These are phyloP conservation scores for Neofusicoccum umdonicola DNA, from an alignment of 2,329 filamentous ascomycete genomes.

Conservation along the genomic window DNA sequence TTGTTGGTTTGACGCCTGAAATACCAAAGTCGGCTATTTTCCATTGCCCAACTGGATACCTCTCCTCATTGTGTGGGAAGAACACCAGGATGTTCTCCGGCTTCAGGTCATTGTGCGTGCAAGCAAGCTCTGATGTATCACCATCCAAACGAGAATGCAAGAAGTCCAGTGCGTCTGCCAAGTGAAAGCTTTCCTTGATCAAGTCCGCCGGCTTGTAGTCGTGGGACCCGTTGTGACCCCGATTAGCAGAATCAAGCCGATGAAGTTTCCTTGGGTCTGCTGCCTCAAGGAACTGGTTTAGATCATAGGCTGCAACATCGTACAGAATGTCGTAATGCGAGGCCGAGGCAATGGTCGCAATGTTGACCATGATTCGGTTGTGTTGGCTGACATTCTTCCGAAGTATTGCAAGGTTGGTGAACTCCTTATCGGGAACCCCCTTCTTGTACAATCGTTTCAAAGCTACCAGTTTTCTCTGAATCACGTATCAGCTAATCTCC, in stretches of 20 bases:
- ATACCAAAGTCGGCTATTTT: slow-evolving; percentile 20
- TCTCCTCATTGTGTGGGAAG: background rate
- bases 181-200: slow-evolving; percentile 1
- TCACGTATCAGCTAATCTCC: too few relatives aligned
- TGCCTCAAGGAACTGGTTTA: background rate
- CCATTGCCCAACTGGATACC: slow-evolving; percentile 17
- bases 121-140: background rate
- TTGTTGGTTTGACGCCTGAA: slow-evolving; percentile 2
- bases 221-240: slow-evolving; percentile 5
- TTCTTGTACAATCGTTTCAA: background rate
- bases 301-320: slow-evolving; percentile 16
- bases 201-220: background rate
- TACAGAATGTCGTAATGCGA: slow-evolving; percentile 7
- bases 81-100: slow-evolving; percentile 19
- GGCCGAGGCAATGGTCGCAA: slow-evolving; percentile 7
- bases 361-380: slow-evolving; percentile 18
- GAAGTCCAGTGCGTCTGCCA: slow-evolving; percentile 17
- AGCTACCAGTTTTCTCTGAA: background rate
- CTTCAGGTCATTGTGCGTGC: slow-evolving; percentile 18
- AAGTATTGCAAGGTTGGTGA: slow-evolving; percentile 7
- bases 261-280: background rate
- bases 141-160: background rate
- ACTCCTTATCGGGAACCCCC: background rate
- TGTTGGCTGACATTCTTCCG: background rate
- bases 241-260: background rate